Evolutionary conservation across 2,329 filamentous ascomycete genomes (phyloP).

Genomic region (Emericellopsis atlantica): DNA sequence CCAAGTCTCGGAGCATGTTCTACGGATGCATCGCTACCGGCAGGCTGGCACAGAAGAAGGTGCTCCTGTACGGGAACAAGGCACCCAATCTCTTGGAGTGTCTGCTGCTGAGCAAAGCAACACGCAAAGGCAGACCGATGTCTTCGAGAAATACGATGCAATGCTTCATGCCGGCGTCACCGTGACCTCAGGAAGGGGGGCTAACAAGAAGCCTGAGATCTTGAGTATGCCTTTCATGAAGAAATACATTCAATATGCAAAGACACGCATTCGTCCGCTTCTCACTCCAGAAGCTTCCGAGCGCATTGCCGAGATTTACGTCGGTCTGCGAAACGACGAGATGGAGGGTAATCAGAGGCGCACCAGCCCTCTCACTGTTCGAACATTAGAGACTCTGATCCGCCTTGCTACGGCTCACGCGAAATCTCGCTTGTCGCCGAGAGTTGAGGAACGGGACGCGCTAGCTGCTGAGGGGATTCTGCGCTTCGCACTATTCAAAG

Average conservation of each 20-base stretch:
- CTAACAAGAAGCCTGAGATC: slow-evolving; percentile 70
- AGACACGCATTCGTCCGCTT: slow-evolving; percentile 78
- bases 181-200: slow-evolving; percentile 58
- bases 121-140: slow-evolving; percentile 65
- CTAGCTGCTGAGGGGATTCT: slow-evolving; percentile 79
- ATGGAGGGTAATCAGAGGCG: slow-evolving; percentile 87
- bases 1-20: slow-evolving; percentile 87
- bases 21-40: slow-evolving; percentile 94
- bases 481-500: slow-evolving; percentile 93
- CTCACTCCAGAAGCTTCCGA: slow-evolving; percentile 86
- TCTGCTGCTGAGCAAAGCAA: slow-evolving; percentile 68
- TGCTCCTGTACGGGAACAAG: slow-evolving; percentile 81
- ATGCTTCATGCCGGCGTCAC: slow-evolving; percentile 92
- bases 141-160: slow-evolving; percentile 91
- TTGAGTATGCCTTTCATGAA: slow-evolving; percentile 97
- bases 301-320: slow-evolving; percentile 83
- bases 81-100: slow-evolving; percentile 73
- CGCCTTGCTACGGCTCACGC: slow-evolving; percentile 93
- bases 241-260: slow-evolving; percentile 98
- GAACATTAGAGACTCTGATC: slow-evolving; percentile 96
- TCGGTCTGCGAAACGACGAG: slow-evolving; percentile 87
- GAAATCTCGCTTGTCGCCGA: slow-evolving; percentile 76
- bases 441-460: slow-evolving; percentile 84
- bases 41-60: slow-evolving; percentile 89
- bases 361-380: slow-evolving; percentile 89